Conservation (phyloP, 2,329 filamentous ascomycete species). For the Aureobasidium subglaciale region DNA sequence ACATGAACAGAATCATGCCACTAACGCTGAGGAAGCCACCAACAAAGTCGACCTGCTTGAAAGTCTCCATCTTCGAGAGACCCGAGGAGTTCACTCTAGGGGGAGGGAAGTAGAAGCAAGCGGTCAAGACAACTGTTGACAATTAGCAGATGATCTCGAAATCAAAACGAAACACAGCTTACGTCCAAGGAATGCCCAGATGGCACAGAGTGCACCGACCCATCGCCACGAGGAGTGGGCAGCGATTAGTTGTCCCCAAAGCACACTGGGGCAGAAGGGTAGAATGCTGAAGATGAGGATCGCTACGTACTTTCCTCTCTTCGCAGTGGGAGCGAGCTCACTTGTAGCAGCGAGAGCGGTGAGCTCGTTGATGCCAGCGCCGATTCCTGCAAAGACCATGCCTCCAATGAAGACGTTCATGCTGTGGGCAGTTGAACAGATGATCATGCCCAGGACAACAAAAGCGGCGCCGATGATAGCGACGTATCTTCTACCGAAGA, state of each 20-base stretch:
- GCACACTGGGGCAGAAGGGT: conserved; percentile 55
- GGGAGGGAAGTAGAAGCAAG: conserved; percentile 49
- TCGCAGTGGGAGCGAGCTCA: conserved; percentile 58
- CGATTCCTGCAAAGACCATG: conserved; percentile 55
- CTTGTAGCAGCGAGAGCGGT: conserved; percentile 61
- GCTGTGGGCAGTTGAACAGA: conserved; percentile 49
- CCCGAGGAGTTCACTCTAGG: conserved; percentile 38
- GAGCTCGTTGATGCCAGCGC: conserved; percentile 61
- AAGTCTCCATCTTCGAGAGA: conserved; percentile 34
- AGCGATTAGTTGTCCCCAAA: conserved; percentile 55
- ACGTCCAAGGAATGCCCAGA: conserved; percentile 43
- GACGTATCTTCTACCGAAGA: conserved; percentile 55
- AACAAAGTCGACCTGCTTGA: conserved; percentile 44
- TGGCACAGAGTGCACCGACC: conserved; percentile 45
- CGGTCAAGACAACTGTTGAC: conserved; percentile 43
- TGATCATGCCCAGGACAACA: conserved; percentile 53
- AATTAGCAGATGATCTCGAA: background rate
- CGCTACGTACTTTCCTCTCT: conserved; percentile 58
- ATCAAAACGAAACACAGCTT: background rate
- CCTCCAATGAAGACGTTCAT: conserved; percentile 59
- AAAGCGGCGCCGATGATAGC: conserved; percentile 48
- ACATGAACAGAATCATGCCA: conserved; percentile 46
- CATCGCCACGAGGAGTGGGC: conserved; percentile 47
- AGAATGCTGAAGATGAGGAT: conserved; percentile 54
- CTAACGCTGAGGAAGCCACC: conserved; percentile 45